A percentile compares a stretch with the other conserved stretches of the same genome.
Conservation (phyloP, 83 land plant species). For the Diphasiastrum complanatum region DNA sequence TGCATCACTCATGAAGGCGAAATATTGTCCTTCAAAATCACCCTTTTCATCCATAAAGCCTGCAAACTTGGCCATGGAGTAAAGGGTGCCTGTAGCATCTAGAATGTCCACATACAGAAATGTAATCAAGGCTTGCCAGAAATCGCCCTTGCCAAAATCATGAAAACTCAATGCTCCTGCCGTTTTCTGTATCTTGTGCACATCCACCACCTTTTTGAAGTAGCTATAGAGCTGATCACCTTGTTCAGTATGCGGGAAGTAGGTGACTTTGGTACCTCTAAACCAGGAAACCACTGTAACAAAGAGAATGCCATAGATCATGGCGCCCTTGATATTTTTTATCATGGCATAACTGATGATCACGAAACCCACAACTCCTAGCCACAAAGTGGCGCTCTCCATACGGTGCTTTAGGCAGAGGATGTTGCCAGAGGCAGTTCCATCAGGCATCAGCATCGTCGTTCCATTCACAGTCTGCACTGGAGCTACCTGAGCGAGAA, state of each 20-base stretch:
- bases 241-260: constrained; percentile 1
- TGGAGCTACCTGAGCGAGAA: not conserved
- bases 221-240: not conserved
- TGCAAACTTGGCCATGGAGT: constrained; percentile 12
- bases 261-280: constrained; percentile 1
- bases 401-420: not conserved
- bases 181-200: not conserved
- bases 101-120: constrained; percentile 8
- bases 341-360: constrained; percentile 5
- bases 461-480: not conserved
- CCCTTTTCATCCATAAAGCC: constrained; percentile 6
- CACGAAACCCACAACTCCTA: constrained; percentile 4
- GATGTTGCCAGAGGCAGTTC: not conserved
- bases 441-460: not conserved
- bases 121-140: constrained; percentile 1
- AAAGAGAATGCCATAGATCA: constrained; percentile 9
- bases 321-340: not conserved
- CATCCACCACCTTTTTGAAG: constrained; percentile 3
- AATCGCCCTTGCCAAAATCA: not conserved
- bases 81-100: constrained; percentile 6
- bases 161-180: constrained; percentile 1
- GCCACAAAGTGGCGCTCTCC: constrained; percentile 4
- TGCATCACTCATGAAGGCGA: constrained; percentile 9
- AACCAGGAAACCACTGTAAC: constrained; percentile 10
- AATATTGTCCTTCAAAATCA: not conserved